Evolutionary conservation across 371 early-diverging fungal species (phyloP).

Genomic region (Mucor irregularis): DNA sequence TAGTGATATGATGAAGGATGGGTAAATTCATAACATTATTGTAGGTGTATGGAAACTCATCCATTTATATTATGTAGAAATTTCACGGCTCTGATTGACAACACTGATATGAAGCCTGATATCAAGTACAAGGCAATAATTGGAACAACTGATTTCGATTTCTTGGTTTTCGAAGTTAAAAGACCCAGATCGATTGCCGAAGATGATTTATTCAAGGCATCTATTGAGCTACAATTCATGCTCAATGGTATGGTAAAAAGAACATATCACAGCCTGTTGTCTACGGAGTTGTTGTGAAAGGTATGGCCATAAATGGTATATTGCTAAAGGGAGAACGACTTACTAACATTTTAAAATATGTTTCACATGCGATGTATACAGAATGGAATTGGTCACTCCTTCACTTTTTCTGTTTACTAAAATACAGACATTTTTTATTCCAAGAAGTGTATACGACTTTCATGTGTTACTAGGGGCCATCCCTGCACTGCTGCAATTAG

Average conservation of each 20-base stretch:
- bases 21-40: conserved; percentile 2
- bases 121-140: conserved; percentile 7
- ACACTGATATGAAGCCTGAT: conserved; percentile 4
- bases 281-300: conserved; percentile 8
- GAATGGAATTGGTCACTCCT: conserved; percentile 13
- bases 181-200: conserved; percentile 2
- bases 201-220: conserved; percentile 8
- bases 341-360: conserved; percentile 9
- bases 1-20: conserved; percentile 4
- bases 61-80: conserved; percentile 1
- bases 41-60: conserved; percentile 3
- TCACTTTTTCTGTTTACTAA: conserved; percentile 6
- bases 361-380: conserved; percentile 8
- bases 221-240: conserved; percentile 10
- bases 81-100: conserved; percentile 2
- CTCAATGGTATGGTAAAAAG: conserved; percentile 3
- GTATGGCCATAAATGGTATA: conserved; percentile 4
- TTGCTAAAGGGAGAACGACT: conserved; percentile 9
- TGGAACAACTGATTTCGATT: conserved; percentile 1
- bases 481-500: conserved; percentile 1
- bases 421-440: conserved; percentile 11
- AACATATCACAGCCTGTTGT: conserved; percentile 7
- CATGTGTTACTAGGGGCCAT: conserved; percentile 7
- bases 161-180: conserved; percentile 8
- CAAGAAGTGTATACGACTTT: conserved; percentile 10